A percentile compares a stretch with the other conserved stretches of the same genome.
phyloP scores from a whole-genome alignment of 441 rosid genomes.

The Breynia disticha region DNA sequence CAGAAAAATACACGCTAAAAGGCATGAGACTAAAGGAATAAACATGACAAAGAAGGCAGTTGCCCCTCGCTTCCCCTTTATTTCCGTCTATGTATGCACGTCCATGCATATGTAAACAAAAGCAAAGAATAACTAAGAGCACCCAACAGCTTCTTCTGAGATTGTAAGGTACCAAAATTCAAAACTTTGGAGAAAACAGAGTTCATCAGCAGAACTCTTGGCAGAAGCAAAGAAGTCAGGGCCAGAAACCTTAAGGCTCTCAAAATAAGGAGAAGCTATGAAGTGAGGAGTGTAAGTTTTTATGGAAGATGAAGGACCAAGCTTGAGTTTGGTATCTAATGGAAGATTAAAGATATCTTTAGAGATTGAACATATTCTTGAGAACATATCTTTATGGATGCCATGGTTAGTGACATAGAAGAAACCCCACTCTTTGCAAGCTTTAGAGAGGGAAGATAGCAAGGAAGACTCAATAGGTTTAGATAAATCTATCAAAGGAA shows the following conservation, averaged over 20 bases:
- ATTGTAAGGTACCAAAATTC: slow-evolving; percentile 33
- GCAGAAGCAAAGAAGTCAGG: slow-evolving; percentile 50
- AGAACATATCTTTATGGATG: slow-evolving; percentile 29
- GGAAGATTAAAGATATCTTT: slow-evolving; percentile 32
- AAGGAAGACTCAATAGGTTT: slow-evolving; percentile 34
- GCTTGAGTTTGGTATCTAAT: slow-evolving; percentile 36
- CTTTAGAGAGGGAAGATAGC: slow-evolving; percentile 32
- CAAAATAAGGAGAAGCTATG: slow-evolving; percentile 64
- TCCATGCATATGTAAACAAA: too few species aligned
- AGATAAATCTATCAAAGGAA: slow-evolving; percentile 52
- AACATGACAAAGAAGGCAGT: too few species aligned
- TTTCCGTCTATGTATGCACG: too few species aligned
- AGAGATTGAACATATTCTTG: slow-evolving; percentile 29
- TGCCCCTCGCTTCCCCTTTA: too few species aligned
- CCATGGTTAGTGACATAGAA: slow-evolving; percentile 51
- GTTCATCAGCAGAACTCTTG: slow-evolving; percentile 25
- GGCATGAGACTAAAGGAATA: too few species aligned
- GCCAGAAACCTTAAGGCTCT: slow-evolving; percentile 50
- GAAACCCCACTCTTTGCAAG: slow-evolving; percentile 59
- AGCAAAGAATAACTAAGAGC: neutral
- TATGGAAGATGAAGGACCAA: slow-evolving; percentile 32
- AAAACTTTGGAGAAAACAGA: slow-evolving; percentile 19
- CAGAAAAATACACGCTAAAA: too few species aligned
- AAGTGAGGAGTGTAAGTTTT: slow-evolving; percentile 46
- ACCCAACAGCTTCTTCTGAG: neutral